phyloP scores from a whole-genome alignment of 148 eudicot species.

The Heliamphora exappendiculata region DNA sequence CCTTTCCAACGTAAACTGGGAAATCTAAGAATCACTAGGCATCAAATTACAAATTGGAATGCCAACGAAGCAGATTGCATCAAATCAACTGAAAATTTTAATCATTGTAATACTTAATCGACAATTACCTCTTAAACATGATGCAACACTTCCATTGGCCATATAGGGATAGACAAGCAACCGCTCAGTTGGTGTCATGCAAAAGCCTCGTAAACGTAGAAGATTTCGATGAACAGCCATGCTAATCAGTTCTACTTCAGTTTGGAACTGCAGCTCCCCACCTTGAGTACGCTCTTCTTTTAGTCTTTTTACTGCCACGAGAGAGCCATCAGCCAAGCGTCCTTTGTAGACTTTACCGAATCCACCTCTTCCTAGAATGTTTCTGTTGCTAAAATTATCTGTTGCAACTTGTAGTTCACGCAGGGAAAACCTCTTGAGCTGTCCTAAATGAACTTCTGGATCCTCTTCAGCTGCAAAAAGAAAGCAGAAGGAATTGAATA shows the following conservation, averaged over 20 bases:
- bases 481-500: not conserved
- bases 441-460: slow-evolving; percentile 83
- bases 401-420: slow-evolving; percentile 78
- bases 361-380: slow-evolving; percentile 79
- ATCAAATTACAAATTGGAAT: not conserved
- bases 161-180: slow-evolving; percentile 74
- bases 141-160: slow-evolving; percentile 81
- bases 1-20: not conserved
- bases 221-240: slow-evolving; percentile 87
- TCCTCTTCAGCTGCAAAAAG: slow-evolving; percentile 74
- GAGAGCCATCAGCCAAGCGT: slow-evolving; percentile 63
- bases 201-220: slow-evolving; percentile 71
- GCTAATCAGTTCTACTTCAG: slow-evolving; percentile 80
- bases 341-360: slow-evolving; percentile 91
- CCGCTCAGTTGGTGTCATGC: slow-evolving; percentile 86
- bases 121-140: slow-evolving; percentile 71
- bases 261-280: slow-evolving; percentile 79
- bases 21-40: not conserved
- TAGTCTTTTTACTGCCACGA: slow-evolving; percentile 76
- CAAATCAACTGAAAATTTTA: not conserved
- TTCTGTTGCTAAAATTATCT: slow-evolving; percentile 58
- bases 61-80: not conserved
- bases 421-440: slow-evolving; percentile 69
- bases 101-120: not conserved
- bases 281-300: slow-evolving; percentile 81